Evolutionary conservation across 192 early-diverging fungal genomes (phyloP).

Genomic region (Borealophlyctis nickersoniae): DNA sequence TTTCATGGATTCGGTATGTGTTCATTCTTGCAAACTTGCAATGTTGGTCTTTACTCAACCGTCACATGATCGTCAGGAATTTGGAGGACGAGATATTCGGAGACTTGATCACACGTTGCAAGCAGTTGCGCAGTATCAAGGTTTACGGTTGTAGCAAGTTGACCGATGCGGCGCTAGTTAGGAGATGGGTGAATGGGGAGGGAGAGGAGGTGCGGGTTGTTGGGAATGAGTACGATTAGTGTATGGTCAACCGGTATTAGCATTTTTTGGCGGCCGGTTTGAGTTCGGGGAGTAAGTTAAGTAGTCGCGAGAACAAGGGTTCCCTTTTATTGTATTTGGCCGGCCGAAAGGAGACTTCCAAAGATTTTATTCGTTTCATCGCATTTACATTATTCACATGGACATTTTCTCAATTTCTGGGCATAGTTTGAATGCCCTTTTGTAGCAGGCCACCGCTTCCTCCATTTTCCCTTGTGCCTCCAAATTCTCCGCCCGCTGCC

Average conservation of each 20-base stretch:
- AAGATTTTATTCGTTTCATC: no score
- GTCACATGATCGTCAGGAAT: constrained; percentile 43
- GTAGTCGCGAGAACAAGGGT: no score
- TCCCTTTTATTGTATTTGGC: no score
- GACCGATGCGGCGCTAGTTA: constrained; percentile 33
- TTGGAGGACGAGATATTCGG: constrained; percentile 68
- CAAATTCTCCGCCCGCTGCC: constrained; percentile 1
- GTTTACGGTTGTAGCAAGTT: constrained; percentile 77
- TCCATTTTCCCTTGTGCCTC: not conserved
- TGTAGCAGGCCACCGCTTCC: not conserved
- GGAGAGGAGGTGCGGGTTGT: constrained; percentile 32
- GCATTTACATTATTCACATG: not conserved
- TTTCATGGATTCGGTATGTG: constrained; percentile 62
- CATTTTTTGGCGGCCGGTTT: no score
- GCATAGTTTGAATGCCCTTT: constrained; percentile 5
- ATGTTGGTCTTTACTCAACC: not conserved
- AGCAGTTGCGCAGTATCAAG: constrained; percentile 46
- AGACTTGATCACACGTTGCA: constrained; percentile 48
- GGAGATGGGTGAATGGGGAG: constrained; percentile 21
- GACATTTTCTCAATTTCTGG: constrained; percentile 10
- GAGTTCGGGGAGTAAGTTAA: no score
- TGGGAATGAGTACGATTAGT: constrained; percentile 42
- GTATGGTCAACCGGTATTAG: no score
- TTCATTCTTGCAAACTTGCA: not conserved
- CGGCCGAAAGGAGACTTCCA: no score